Percentiles rank a stretch among this genome's conserved stretches.
These are phyloP conservation scores for Megacollybia marginata DNA, from an alignment of 768 basidiomycete genomes.

Conservation along the genomic window DNA sequence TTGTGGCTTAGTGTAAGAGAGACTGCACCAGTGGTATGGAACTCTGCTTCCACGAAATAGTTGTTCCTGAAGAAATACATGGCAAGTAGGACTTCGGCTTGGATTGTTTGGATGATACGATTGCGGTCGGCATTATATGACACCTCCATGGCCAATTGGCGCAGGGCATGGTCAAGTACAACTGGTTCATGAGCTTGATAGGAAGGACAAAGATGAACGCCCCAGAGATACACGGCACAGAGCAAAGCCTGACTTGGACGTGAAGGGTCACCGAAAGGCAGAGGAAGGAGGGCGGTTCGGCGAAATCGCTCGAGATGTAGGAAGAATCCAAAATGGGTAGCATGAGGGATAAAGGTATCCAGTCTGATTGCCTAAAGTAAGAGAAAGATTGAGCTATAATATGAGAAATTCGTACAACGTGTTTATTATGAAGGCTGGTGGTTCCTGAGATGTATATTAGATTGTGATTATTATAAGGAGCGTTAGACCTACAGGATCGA, in stretches of 20 bases:
- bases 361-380: background rate
- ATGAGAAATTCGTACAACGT: too few relatives aligned
- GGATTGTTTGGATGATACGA: conserved; percentile 6
- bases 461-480: too few relatives aligned
- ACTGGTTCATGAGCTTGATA: conserved; percentile 10
- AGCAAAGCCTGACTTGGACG: conserved; percentile 10
- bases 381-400: too few relatives aligned
- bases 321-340: conserved; percentile 11
- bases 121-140: conserved; percentile 7
- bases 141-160: conserved; percentile 11
- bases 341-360: conserved; percentile 11
- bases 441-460: too few relatives aligned
- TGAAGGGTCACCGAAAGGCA: conserved; percentile 8
- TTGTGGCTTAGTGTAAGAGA: conserved; percentile 3
- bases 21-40: conserved; percentile 8
- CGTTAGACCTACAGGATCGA: too few relatives aligned
- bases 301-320: conserved; percentile 10
- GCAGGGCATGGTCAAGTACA: conserved; percentile 10
- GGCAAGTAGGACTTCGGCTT: conserved; percentile 11
- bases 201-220: conserved; percentile 10
- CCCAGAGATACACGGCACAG: conserved; percentile 11
- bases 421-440: too few relatives aligned
- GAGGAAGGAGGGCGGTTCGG: conserved; percentile 3
- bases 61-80: conserved; percentile 10
- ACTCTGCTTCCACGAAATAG: conserved; percentile 11